These are phyloP conservation scores for Kluyveromyces lactis DNA, from an alignment of 805 yeast species.

Conservation along the genomic window DNA sequence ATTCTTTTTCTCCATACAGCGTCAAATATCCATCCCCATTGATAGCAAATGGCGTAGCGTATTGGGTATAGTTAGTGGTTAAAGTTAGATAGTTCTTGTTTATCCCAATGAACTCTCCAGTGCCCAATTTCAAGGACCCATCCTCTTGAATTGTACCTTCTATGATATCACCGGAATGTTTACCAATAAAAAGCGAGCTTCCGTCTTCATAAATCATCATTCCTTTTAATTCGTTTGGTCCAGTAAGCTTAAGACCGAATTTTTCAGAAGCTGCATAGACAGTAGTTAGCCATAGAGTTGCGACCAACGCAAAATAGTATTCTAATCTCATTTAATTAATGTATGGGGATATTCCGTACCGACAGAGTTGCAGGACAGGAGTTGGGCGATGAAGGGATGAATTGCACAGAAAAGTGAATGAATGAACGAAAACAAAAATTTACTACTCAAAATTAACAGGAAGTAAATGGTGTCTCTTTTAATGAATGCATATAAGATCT, in stretches of 20 bases:
- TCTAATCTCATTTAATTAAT: neutral
- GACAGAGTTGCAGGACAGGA: too few relatives aligned
- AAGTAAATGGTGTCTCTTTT: too few relatives aligned
- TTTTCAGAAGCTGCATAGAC: neutral
- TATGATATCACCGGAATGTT: neutral
- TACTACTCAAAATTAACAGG: too few relatives aligned
- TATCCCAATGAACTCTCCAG: neutral
- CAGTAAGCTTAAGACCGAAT: neutral
- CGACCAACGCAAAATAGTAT: neutral
- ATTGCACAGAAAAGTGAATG: too few relatives aligned
- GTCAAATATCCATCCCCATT: neutral
- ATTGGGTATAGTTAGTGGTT: neutral
- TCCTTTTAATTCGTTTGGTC: neutral
- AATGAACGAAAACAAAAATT: too few relatives aligned
- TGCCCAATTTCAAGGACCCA: neutral
- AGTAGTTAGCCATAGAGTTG: neutral
- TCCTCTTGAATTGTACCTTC: neutral
- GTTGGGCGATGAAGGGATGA: too few relatives aligned
- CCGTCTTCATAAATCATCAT: neutral
- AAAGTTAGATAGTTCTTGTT: neutral
- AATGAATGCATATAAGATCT: too few relatives aligned
- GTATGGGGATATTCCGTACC: too few relatives aligned
- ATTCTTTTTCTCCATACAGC: neutral
- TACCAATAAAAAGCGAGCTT: neutral
- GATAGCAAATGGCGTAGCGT: neutral